These are phyloP conservation scores for Colletotrichum lindemuthianum DNA, from an alignment of 2,329 filamentous ascomycete genomes.

Conservation along the genomic window DNA sequence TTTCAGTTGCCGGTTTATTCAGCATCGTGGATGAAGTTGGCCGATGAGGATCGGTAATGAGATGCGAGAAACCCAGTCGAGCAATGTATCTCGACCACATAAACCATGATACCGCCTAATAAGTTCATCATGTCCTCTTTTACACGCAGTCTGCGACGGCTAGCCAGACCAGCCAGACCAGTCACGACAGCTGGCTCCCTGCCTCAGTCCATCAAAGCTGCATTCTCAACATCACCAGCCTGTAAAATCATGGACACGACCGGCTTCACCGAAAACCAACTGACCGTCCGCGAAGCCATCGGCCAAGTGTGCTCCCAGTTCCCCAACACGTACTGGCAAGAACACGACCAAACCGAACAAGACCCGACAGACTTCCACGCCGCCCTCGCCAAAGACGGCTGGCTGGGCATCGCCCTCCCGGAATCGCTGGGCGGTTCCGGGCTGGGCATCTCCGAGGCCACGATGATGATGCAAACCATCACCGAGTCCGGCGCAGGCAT, in stretches of 20 bases:
- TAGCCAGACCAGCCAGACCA: slow-evolving; percentile 4
- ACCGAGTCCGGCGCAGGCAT: slow-evolving; percentile 83
- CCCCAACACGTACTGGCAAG: slow-evolving; percentile 80
- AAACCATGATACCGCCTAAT: neutral
- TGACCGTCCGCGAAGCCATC: slow-evolving; percentile 77
- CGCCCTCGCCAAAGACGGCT: slow-evolving; percentile 78
- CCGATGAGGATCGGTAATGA: neutral
- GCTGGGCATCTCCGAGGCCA: slow-evolving; percentile 82
- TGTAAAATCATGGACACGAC: slow-evolving; percentile 73
- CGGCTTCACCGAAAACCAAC: slow-evolving; percentile 77
- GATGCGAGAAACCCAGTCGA: neutral
- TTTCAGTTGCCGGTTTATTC: too few relatives aligned
- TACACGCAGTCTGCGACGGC: slow-evolving; percentile 4
- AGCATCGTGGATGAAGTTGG: neutral
- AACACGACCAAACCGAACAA: slow-evolving; percentile 74
- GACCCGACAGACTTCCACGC: slow-evolving; percentile 82
- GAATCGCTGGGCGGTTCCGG: slow-evolving; percentile 79
- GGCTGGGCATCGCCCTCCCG: slow-evolving; percentile 83
- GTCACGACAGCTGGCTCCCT: neutral
- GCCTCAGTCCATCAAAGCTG: neutral
- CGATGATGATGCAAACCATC: slow-evolving; percentile 89
- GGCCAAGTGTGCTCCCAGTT: slow-evolving; percentile 75
- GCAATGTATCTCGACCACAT: neutral
- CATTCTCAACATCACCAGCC: slow-evolving; percentile 49
- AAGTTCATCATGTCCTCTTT: slow-evolving; percentile 6